A percentile compares a stretch with the other conserved stretches of the same genome.
Conservation (phyloP, 495 filamentous ascomycete species). For the Talaromyces nanjingensis region DNA sequence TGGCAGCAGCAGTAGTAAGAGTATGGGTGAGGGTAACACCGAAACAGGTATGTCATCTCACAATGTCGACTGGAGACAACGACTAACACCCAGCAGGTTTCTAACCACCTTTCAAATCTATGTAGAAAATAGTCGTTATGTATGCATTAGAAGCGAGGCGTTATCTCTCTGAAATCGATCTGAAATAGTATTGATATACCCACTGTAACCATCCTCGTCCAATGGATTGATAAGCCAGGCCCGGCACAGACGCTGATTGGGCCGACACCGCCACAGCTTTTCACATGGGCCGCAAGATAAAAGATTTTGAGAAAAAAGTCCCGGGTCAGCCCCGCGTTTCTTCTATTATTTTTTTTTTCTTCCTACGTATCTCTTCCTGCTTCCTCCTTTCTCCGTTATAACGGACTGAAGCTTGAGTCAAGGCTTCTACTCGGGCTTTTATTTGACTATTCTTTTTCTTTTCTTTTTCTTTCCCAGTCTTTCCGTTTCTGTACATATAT, state of each 20-base stretch:
- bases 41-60: conserved; percentile 42
- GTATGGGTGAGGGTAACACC: conserved; percentile 79
- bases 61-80: background rate
- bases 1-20: conserved; percentile 73
- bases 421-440: background rate
- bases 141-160: background rate
- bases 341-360: conserved; percentile 18
- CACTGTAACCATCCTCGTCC: background rate
- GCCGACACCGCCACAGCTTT: background rate
- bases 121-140: background rate
- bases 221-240: conserved; percentile 2
- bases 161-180: background rate
- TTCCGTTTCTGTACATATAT: conserved; percentile 5
- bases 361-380: background rate
- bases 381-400: background rate
- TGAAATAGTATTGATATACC: background rate
- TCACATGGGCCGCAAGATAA: conserved; percentile 7
- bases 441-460: background rate
- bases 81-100: background rate
- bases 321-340: conserved; percentile 4
- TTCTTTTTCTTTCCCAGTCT: background rate
- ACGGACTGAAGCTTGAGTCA: background rate
- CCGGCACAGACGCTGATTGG: background rate
- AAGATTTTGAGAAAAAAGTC: conserved; percentile 5
- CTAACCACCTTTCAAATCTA: background rate